A percentile compares a stretch with the other conserved stretches of the same genome.
Conservation (phyloP, 2,329 filamentous ascomycete species). For the Fulvia fulva region DNA sequence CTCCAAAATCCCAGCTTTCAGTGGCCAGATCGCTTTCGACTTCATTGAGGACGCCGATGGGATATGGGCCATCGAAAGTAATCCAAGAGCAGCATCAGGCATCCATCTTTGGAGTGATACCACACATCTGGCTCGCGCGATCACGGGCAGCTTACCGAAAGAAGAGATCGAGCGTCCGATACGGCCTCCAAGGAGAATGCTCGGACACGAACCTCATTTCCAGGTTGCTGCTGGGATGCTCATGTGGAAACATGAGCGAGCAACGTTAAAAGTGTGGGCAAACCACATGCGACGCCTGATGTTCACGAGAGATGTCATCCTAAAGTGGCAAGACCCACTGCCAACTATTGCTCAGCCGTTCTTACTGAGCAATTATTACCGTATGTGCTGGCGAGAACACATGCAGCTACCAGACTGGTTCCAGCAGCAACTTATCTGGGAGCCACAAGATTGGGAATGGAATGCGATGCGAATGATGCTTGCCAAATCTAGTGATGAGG, state of each 20-base stretch:
- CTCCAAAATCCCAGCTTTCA: conserved; percentile 10
- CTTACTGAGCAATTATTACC: conserved; percentile 30
- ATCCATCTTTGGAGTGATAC: conserved; percentile 29
- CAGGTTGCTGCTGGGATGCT: conserved; percentile 18
- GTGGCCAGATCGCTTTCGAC: conserved; percentile 30
- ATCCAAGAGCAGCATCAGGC: conserved; percentile 29
- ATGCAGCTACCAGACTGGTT: conserved; percentile 14
- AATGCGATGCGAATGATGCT: conserved; percentile 7
- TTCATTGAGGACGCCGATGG: conserved; percentile 26
- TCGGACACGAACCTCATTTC: conserved; percentile 9
- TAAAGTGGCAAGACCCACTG: conserved; percentile 25
- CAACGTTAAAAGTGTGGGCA: conserved; percentile 20
- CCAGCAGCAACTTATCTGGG: conserved; percentile 16
- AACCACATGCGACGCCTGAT: conserved; percentile 29
- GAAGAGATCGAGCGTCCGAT: conserved; percentile 18
- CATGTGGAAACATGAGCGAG: conserved; percentile 29
- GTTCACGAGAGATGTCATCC: conserved; percentile 31
- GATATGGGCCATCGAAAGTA: conserved; percentile 31
- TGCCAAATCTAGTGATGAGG: not conserved
- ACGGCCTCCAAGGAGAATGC: conserved; percentile 12
- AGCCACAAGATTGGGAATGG: conserved; percentile 10
- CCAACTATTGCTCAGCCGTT: conserved; percentile 31
- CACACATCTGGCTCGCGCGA: conserved; percentile 16
- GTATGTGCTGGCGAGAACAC: conserved; percentile 7
- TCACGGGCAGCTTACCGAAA: conserved; percentile 12